Evolutionary conservation across 805 yeast genomes (phyloP).

Genomic region (Groenewaldozyma salmanticensis): DNA sequence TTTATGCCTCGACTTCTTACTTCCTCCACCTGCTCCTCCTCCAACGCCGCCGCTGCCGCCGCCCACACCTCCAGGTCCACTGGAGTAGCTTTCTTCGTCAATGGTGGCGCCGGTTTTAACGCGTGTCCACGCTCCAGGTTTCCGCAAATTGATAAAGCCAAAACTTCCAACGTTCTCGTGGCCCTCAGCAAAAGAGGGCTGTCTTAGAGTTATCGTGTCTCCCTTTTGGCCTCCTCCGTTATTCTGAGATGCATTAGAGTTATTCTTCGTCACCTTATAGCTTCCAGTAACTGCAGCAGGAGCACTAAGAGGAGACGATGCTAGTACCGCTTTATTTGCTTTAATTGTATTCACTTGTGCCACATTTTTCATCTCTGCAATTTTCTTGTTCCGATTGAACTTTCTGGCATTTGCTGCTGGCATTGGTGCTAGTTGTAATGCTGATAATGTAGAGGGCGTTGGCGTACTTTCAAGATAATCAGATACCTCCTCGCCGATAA

Average conservation of each 20-base stretch:
- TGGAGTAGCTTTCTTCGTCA: too few species aligned
- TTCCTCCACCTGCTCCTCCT: too few species aligned
- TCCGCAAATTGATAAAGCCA: slow-evolving; percentile 17
- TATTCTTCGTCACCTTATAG: slow-evolving; percentile 1
- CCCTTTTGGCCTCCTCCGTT: slow-evolving; percentile 14
- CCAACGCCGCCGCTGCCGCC: background rate
- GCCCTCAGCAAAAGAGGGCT: slow-evolving; percentile 19
- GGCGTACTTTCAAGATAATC: too few species aligned
- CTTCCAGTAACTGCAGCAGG: background rate
- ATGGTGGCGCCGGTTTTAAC: slow-evolving; percentile 6
- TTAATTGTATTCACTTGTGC: background rate
- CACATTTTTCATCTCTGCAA: too few species aligned
- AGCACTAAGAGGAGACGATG: slow-evolving; percentile 1
- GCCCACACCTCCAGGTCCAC: background rate
- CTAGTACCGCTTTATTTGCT: background rate
- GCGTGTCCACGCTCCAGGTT: slow-evolving; percentile 19
- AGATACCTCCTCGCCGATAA: too few species aligned
- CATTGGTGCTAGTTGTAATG: too few species aligned
- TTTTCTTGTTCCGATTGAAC: too few species aligned
- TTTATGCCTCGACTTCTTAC: background rate
- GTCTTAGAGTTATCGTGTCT: slow-evolving; percentile 14
- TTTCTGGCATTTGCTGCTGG: too few species aligned
- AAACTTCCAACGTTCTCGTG: slow-evolving; percentile 16
- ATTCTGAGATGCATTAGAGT: background rate
- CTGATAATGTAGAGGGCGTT: too few species aligned